Conservation (phyloP, 148 eudicot genomes). For the Dianthus caryophyllus region DNA sequence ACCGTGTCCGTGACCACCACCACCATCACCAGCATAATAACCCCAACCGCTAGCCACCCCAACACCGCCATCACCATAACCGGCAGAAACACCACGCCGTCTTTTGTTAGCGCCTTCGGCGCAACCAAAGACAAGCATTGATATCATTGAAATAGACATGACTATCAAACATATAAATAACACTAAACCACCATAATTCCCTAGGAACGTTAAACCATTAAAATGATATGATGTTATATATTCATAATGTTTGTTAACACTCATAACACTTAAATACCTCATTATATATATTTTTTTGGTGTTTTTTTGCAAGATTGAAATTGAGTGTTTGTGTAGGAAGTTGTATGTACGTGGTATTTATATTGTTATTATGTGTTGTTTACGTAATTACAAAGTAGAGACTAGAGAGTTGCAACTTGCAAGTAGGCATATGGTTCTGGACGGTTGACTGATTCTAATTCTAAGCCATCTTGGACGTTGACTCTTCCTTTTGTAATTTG, state of each 20-base stretch:
- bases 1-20: not conserved
- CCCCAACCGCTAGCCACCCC: constrained; percentile 4
- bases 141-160: constrained; percentile 10
- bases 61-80: constrained; percentile 5
- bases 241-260: not conserved
- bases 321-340: not conserved
- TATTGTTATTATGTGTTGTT: too few relatives aligned
- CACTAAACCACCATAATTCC: constrained; percentile 1
- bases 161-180: constrained; percentile 13
- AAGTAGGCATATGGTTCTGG: too few relatives aligned
- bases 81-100: not conserved
- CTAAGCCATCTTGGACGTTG: too few relatives aligned
- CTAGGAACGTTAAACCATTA: not conserved
- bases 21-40: not conserved
- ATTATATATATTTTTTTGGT: not conserved
- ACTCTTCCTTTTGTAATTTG: too few relatives aligned
- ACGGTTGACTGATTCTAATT: too few relatives aligned
- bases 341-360: too few relatives aligned
- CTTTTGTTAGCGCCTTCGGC: constrained; percentile 7
- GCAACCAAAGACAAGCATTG: constrained; percentile 17
- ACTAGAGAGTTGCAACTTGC: too few relatives aligned
- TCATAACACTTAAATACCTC: constrained; percentile 1
- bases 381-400: too few relatives aligned
- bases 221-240: not conserved
- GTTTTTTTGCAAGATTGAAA: not conserved